Percentiles rank a stretch among this genome's conserved stretches.
These are phyloP conservation scores for Panicum miliaceum DNA, from an alignment of 176 grass and related monocot genomes.

Conservation along the genomic window DNA sequence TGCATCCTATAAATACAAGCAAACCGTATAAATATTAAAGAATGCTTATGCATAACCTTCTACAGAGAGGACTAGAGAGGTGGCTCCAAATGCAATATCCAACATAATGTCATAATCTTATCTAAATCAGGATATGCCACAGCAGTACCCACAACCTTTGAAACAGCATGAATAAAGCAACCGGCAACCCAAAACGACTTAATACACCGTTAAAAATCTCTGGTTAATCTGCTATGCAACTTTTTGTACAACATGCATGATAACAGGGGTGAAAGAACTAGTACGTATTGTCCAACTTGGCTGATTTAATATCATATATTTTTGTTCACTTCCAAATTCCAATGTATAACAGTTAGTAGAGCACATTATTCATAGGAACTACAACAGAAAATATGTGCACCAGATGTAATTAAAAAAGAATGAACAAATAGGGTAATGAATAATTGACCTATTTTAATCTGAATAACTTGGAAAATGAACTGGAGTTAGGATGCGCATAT, in stretches of 20 bases:
- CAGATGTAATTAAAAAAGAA: neutral
- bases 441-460: neutral
- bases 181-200: neutral
- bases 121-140: conserved; percentile 10
- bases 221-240: too few species aligned
- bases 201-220: neutral
- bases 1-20: conserved; percentile 77
- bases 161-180: conserved; percentile 7
- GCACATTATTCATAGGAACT: neutral
- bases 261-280: neutral
- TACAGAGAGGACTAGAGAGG: conserved; percentile 2
- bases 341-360: neutral
- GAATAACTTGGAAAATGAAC: neutral
- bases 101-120: neutral
- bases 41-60: neutral
- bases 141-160: conserved; percentile 5
- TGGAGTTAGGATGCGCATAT: neutral
- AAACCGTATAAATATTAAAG: conserved; percentile 16
- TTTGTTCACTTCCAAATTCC: neutral
- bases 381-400: too few species aligned
- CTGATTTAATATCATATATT: neutral
- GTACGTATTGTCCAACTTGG: neutral
- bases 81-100: neutral
- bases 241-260: neutral
- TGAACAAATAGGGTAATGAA: neutral